Percentiles rank a stretch among this genome's conserved stretches.
phyloP scores from a whole-genome alignment of 2,329 filamentous ascomycete species.

The Chaetothyriales sp. region DNA sequence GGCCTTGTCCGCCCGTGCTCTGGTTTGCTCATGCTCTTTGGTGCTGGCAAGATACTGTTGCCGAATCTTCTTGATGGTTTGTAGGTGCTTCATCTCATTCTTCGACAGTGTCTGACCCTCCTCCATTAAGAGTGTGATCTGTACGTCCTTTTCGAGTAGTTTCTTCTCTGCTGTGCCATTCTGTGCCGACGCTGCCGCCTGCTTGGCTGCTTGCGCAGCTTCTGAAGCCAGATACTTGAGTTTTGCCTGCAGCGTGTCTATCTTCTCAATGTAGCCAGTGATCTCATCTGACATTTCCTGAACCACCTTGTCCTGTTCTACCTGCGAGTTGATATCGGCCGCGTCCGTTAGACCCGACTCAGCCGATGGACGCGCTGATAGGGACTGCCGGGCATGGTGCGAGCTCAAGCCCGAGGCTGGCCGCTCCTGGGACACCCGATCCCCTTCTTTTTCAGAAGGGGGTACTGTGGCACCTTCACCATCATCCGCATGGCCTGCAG shows the following conservation, averaged over 20 bases:
- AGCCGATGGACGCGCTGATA: not conserved
- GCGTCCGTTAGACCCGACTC: constrained; percentile 14
- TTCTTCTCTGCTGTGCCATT: constrained; percentile 58
- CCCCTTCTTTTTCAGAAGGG: not conserved
- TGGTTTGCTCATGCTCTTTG: constrained; percentile 33
- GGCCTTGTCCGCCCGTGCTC: constrained; percentile 43
- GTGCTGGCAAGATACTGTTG: constrained; percentile 37
- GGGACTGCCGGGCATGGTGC: not conserved
- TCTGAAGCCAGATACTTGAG: constrained; percentile 74
- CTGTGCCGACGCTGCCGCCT: constrained; percentile 46
- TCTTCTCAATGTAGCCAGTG: constrained; percentile 68
- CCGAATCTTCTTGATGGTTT: constrained; percentile 65
- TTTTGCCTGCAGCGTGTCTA: constrained; percentile 84
- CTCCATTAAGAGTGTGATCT: constrained; percentile 76
- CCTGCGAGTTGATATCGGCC: constrained; percentile 7
- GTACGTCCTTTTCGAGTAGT: constrained; percentile 76
- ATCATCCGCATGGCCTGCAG: not conserved
- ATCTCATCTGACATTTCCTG: constrained; percentile 47
- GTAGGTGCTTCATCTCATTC: constrained; percentile 70
- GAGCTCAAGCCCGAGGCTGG: not conserved
- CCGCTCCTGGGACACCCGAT: not conserved
- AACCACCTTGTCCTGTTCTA: constrained; percentile 5
- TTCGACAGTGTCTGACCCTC: constrained; percentile 82
- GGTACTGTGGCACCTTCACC: not conserved
- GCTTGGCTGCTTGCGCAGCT: constrained; percentile 59